Evolutionary conservation across 768 basidiomycete species (phyloP).

Genomic region (Suillus plorans): DNA sequence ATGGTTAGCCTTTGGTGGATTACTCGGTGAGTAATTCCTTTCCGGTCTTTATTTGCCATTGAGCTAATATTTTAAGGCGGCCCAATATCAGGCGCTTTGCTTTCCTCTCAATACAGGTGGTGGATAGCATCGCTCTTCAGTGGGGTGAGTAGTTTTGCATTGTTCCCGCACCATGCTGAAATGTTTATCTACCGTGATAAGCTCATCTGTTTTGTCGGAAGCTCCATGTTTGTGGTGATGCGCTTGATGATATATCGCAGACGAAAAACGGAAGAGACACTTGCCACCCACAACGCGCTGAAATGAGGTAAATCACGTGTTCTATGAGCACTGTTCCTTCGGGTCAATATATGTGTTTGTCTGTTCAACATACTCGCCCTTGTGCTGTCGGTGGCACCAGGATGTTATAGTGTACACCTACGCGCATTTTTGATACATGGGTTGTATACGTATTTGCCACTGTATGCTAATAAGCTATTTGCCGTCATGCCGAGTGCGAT

Average conservation of each 20-base stretch:
- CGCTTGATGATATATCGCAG: background rate
- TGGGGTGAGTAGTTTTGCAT: conserved; percentile 31
- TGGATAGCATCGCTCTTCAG: conserved; percentile 56
- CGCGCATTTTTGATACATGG: background rate
- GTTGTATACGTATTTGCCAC: background rate
- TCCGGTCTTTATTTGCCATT: background rate
- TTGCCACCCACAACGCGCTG: background rate
- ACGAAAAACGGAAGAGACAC: background rate
- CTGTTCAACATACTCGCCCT: background rate
- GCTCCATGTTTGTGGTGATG: background rate
- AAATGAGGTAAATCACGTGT: background rate
- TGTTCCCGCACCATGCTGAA: background rate
- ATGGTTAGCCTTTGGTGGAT: conserved; percentile 20
- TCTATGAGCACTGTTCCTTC: background rate
- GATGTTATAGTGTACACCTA: background rate
- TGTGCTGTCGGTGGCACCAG: background rate
- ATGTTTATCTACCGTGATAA: background rate
- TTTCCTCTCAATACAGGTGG: conserved; percentile 52
- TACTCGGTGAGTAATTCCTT: conserved; percentile 17
- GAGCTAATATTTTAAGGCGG: conserved; percentile 36
- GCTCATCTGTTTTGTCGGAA: background rate
- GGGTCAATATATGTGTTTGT: background rate
- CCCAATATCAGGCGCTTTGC: conserved; percentile 57
- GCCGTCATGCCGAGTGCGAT: too few species aligned
- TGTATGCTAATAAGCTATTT: too few species aligned